These are phyloP conservation scores for Pythium graminicola DNA, from an alignment of 352 stramenopile species.

Conservation along the genomic window DNA sequence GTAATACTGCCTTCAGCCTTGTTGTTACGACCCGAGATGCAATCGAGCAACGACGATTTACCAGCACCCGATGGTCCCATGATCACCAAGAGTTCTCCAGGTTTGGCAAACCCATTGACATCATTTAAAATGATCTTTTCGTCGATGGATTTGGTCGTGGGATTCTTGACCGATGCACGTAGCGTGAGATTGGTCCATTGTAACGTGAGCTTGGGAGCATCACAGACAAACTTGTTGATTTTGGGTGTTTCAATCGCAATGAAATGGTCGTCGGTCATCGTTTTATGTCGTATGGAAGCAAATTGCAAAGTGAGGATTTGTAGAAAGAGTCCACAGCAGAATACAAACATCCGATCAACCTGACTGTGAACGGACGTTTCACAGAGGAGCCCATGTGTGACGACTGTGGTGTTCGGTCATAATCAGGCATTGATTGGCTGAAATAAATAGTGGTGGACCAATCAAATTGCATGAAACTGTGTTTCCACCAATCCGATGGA, in stretches of 20 bases:
- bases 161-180: conserved; percentile 30
- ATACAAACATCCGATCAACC: too few relatives aligned
- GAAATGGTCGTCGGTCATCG: neutral
- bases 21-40: conserved; percentile 32
- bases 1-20: conserved; percentile 15
- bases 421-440: too few relatives aligned
- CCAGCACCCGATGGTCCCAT: conserved; percentile 53
- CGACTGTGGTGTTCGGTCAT: too few relatives aligned
- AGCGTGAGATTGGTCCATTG: conserved; percentile 40
- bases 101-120: conserved; percentile 14
- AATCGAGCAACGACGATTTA: conserved; percentile 49
- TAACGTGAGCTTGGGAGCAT: conserved; percentile 1
- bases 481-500: neutral
- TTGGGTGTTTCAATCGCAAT: conserved; percentile 5
- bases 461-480: neutral
- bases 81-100: conserved; percentile 42
- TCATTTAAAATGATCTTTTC: neutral
- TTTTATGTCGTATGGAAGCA: neutral
- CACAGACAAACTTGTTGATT: neutral
- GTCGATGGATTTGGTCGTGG: too few relatives aligned
- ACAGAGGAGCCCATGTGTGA: too few relatives aligned
- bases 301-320: neutral
- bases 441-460: neutral
- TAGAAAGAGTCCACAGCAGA: neutral
- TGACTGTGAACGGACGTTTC: too few relatives aligned